phyloP scores from a whole-genome alignment of 257 asterid species.

The Coffea eugenioides region DNA sequence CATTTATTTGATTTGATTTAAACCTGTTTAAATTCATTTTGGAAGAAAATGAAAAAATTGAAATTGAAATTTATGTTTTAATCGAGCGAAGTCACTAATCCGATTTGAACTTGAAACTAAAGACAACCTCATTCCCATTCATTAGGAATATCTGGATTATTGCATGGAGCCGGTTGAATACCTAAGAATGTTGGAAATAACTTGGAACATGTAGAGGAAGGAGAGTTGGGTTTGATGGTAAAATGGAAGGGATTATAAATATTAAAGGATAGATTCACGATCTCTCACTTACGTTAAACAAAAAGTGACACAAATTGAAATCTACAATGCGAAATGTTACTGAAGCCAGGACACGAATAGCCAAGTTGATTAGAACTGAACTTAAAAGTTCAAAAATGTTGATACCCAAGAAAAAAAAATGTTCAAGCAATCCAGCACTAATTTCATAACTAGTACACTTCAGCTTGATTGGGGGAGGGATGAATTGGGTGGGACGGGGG shows the following conservation, averaged over 20 bases:
- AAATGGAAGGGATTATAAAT: no score
- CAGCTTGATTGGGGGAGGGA: no score
- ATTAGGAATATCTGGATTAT: neutral
- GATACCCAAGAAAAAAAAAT: neutral
- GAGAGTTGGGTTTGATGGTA: neutral
- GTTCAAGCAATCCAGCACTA: no score
- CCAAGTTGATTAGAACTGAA: neutral
- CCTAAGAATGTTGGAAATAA: neutral
- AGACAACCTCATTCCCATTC: neutral
- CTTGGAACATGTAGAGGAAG: neutral
- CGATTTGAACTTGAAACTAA: no score
- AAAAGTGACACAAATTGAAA: neutral
- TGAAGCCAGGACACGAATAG: neutral
- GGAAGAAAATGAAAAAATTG: no score
- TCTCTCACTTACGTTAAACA: no score
- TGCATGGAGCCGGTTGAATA: neutral
- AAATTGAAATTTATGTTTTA: no score
- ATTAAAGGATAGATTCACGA: no score
- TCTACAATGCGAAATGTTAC: neutral
- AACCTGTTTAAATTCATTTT: no score
- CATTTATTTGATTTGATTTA: no score
- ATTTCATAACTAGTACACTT: no score
- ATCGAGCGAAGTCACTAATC: no score
- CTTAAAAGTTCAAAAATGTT: neutral
- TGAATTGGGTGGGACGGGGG: accelerated